These are phyloP conservation scores for Colletotrichum aenigma DNA, from an alignment of 2,329 filamentous ascomycete genomes.

Conservation along the genomic window DNA sequence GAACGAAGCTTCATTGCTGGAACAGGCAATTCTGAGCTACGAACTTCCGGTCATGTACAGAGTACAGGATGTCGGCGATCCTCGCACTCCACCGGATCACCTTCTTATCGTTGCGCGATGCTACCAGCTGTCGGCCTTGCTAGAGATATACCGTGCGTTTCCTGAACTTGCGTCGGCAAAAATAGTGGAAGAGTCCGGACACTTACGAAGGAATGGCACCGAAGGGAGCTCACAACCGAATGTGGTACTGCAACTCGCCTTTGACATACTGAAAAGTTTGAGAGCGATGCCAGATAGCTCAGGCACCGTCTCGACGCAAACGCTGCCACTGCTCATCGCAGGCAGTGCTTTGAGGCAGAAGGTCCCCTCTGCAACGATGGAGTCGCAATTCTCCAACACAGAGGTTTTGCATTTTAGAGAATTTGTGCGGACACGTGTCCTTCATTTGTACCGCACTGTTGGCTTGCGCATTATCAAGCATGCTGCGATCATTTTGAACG, in stretches of 20 bases:
- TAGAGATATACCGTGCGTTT: not conserved
- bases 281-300: not conserved
- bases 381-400: fast-evolving
- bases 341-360: not conserved
- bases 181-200: not conserved
- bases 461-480: not conserved
- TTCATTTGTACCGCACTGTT: not conserved
- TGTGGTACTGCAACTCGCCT: not conserved
- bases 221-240: fast-evolving
- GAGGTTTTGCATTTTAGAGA: fast-evolving
- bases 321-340: not conserved
- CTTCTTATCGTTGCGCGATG: fast-evolving
- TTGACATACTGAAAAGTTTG: not conserved
- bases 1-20: not conserved
- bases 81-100: not conserved
- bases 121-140: not conserved
- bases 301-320: not conserved
- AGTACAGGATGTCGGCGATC: not conserved
- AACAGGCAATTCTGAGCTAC: not conserved
- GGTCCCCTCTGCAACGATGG: fast-evolving
- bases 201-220: fast-evolving
- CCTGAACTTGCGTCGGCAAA: not conserved
- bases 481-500: not conserved
- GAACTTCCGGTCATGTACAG: fast-evolving
- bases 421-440: not conserved